A percentile compares a stretch with the other conserved stretches of the same genome.
Evolutionary conservation across 805 yeast species (phyloP).

Genomic region (Tetrapisispora phaffii): DNA sequence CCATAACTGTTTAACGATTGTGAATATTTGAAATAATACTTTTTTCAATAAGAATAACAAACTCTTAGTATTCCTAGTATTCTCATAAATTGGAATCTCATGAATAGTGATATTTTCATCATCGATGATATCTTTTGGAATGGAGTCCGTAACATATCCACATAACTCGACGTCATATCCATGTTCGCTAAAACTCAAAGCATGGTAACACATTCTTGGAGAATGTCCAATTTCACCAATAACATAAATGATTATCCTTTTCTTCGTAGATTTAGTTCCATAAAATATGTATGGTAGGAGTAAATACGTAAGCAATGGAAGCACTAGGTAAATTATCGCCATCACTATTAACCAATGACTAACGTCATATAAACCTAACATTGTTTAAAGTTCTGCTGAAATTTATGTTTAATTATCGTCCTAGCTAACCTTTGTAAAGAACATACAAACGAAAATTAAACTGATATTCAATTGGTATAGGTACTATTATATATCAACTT

Average conservation of each 20-base stretch:
- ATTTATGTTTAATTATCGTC: background rate
- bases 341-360: slow-evolving; percentile 22
- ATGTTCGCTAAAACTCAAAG: slow-evolving; percentile 53
- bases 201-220: slow-evolving; percentile 91
- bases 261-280: slow-evolving; percentile 32
- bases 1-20: slow-evolving; percentile 41
- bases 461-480: too few relatives aligned
- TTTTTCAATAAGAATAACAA: slow-evolving; percentile 34
- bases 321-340: slow-evolving; percentile 35
- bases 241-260: slow-evolving; percentile 66
- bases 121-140: slow-evolving; percentile 43
- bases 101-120: slow-evolving; percentile 44
- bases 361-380: background rate
- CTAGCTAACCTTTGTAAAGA: background rate
- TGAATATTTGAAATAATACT: slow-evolving; percentile 44
- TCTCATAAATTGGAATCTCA: slow-evolving; percentile 19
- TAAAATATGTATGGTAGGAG: slow-evolving; percentile 29
- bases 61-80: background rate
- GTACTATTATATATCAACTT: too few relatives aligned
- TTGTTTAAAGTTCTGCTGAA: background rate
- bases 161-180: slow-evolving; percentile 75
- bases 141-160: slow-evolving; percentile 61
- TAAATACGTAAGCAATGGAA: slow-evolving; percentile 30
- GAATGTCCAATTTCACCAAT: slow-evolving; percentile 92
- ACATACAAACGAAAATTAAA: too few relatives aligned